Base-by-base conservation (phyloP, 2,329 filamentous ascomycete species). In the Pseudogymnoascus verrucosus region DNA sequence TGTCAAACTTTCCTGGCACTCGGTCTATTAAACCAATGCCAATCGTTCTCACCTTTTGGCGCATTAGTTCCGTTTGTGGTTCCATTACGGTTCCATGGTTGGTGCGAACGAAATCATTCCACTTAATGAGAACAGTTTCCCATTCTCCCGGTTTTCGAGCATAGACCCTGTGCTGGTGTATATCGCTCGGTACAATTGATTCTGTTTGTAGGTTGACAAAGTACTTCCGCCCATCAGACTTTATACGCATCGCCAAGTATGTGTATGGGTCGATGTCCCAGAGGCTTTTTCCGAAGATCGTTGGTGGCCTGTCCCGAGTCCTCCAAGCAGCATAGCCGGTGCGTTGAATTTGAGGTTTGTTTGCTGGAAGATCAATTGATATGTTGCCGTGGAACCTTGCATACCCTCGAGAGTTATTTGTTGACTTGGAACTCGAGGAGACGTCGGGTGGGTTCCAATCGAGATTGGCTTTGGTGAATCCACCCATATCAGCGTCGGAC, bases 151-250 rank as follows among this genome's bases (percentile, higher is more conserved):
- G 87, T 7, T 85, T 84, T 71, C 87, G 88, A 7, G 89, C 83
- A 69, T 91, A 96, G 4, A 99, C 77, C 60, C 95, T 82, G 76
- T 99, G 95, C 75, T 99, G 95, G 75, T 98, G 95, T 67, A 99
- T 81, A 74, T 99, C 95, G n/a, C 92, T 93, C 10, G 91, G 90
- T 59, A 96, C 90, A 63, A 99, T 88, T 1, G 90, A 90, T 73
- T 99, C 93, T 2, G 93, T 96, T 79, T 98, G 95, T 14, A 99
- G 79, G 76, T 99, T 99, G 71, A 99, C 86, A 64, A 96, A 91
- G 78, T 98, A 99, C 71, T 90, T 89, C 65, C 95, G 83, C 14
- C 92, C 93, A 73, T 98, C 95, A 2, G 90, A 93, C 75, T 92
- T 95, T 70, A 99, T 82, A 12, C 93, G 88, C 71, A 99, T 77